Percentiles rank a stretch among this genome's conserved stretches.
phyloP scores from a whole-genome alignment of 805 yeast species.

The Yarrowia deformans region DNA sequence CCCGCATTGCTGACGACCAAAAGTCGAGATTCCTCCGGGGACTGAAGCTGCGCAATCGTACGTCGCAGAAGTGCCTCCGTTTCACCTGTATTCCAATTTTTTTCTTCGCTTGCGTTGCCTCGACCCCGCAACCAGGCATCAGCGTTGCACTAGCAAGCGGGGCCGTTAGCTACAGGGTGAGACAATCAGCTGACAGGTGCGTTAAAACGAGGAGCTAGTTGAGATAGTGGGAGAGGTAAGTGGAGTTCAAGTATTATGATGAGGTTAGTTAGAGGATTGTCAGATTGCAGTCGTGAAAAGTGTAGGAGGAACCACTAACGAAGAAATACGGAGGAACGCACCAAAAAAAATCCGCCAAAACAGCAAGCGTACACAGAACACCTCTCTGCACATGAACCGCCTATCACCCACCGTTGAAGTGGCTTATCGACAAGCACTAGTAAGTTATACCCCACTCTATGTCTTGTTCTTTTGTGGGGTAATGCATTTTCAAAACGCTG shows the following conservation, averaged over 20 bases:
- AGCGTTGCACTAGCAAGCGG: slow-evolving; percentile 14
- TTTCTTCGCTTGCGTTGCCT: not conserved
- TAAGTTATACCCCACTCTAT: not conserved
- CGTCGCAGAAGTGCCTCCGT: not conserved
- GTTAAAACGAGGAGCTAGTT: not conserved
- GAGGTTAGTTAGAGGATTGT: too few species aligned
- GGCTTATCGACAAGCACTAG: not conserved
- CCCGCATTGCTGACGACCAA: too few species aligned
- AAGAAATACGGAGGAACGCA: too few species aligned
- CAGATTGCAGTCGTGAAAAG: too few species aligned
- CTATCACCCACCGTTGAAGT: not conserved
- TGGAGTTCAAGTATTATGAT: not conserved
- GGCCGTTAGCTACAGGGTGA: slow-evolving; percentile 14
- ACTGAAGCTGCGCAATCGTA: too few species aligned
- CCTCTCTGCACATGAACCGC: not conserved
- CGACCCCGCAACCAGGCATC: not conserved
- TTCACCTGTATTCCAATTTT: too few species aligned
- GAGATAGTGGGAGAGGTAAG: not conserved
- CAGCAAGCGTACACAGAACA: too few species aligned
- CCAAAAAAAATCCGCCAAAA: too few species aligned
- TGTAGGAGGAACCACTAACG: too few species aligned
- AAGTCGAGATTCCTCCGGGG: too few species aligned
- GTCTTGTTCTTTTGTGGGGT: slow-evolving; percentile 7
- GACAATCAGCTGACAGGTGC: slow-evolving; percentile 28
- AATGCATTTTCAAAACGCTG: slow-evolving; percentile 8